Evolutionary conservation across 1,284 basidiomycete genomes (phyloP).

Genomic region (Cryptococcus wingfieldii): DNA sequence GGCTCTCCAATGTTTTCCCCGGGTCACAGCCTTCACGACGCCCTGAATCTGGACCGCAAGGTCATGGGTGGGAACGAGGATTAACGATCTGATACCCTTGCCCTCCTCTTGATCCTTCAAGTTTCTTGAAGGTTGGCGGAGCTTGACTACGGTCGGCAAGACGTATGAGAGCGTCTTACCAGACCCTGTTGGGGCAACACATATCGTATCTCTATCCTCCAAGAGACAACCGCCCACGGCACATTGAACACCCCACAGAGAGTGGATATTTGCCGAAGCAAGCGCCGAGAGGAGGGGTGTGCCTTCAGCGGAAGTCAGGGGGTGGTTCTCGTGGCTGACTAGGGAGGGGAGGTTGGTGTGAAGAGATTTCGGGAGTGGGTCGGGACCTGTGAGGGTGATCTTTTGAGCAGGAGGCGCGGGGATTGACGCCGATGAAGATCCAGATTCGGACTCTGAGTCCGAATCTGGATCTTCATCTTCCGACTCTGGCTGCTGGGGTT

Average conservation of each 20-base stretch:
- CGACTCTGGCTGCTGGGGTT: conserved; percentile 49
- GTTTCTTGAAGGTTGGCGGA: conserved; percentile 59
- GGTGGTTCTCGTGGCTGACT: conserved; percentile 19
- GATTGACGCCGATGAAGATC: conserved; percentile 12
- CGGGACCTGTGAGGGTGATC: conserved; percentile 42
- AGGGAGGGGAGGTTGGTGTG: conserved; percentile 41
- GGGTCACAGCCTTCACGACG: conserved; percentile 60
- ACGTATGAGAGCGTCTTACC: conserved; percentile 91
- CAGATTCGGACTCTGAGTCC: conserved; percentile 16
- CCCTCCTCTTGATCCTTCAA: conserved; percentile 31
- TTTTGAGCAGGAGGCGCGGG: conserved; percentile 46
- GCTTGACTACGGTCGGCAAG: conserved; percentile 67
- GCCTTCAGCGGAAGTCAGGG: conserved; percentile 36
- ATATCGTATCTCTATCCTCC: conserved; percentile 73
- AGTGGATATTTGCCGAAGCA: conserved; percentile 22
- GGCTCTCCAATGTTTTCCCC: conserved; percentile 77
- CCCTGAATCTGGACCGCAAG: conserved; percentile 94
- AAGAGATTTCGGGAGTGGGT: conserved; percentile 43
- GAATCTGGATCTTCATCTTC: conserved; percentile 25
- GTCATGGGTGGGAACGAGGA: conserved; percentile 91
- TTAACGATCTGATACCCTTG: conserved; percentile 68
- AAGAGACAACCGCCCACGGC: conserved; percentile 37
- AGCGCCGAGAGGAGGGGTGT: conserved; percentile 26
- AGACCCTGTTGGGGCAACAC: conserved; percentile 89
- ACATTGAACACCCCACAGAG: conserved; percentile 43